phyloP scores from a whole-genome alignment of 2,329 filamentous ascomycete genomes.

The Curvularia verruculosa region DNA sequence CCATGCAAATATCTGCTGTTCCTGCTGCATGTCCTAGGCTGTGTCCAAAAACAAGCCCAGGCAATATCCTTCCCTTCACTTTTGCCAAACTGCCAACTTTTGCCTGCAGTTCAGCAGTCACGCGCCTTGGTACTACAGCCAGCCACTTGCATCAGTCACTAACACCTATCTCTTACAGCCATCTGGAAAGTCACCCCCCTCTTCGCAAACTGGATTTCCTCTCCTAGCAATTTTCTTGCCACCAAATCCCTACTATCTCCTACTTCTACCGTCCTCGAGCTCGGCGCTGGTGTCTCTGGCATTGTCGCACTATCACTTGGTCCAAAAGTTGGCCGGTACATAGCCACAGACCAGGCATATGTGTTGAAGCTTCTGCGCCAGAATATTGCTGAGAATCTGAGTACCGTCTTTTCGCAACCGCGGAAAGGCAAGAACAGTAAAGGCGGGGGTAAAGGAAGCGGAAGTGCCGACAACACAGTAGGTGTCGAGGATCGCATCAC shows the following conservation, averaged over 20 bases:
- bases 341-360: slow-evolving; percentile 88
- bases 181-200: slow-evolving; percentile 90
- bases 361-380: slow-evolving; percentile 75
- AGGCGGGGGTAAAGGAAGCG: slow-evolving; percentile 1
- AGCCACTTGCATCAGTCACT: neutral
- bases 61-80: neutral
- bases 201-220: slow-evolving; percentile 80
- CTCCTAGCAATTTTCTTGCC: slow-evolving; percentile 68
- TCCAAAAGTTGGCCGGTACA: slow-evolving; percentile 66
- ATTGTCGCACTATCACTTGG: slow-evolving; percentile 74
- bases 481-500: slow-evolving; percentile 14
- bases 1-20: neutral
- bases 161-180: slow-evolving; percentile 57
- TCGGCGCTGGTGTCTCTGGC: slow-evolving; percentile 87
- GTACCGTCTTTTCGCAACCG: slow-evolving; percentile 17
- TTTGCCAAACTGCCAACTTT: neutral
- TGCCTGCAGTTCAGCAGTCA: slow-evolving; percentile 2
- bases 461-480: slow-evolving; percentile 27
- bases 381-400: slow-evolving; percentile 72
- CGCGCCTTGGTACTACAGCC: neutral
- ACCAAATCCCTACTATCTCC: slow-evolving; percentile 58
- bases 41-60: too few relatives aligned
- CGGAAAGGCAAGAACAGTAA: neutral
- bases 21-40: neutral
- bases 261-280: slow-evolving; percentile 71